phyloP scores from a whole-genome alignment of 306 rosid genomes.

The Prunus salicina region DNA sequence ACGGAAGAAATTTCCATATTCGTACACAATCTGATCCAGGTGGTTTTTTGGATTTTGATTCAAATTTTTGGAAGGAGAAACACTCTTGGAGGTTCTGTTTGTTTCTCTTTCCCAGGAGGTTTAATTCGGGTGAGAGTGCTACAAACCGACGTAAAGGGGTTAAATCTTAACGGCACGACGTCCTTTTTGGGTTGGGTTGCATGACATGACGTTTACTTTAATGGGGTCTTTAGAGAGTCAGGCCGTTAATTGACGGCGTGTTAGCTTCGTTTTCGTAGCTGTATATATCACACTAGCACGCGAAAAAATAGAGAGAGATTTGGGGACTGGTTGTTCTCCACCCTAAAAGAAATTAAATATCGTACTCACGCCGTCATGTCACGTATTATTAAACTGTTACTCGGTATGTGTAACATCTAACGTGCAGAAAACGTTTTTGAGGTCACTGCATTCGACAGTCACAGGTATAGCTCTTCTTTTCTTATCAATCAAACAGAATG shows the following conservation, averaged over 20 bases:
- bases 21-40: neutral
- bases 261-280: neutral
- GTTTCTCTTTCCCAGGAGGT: neutral
- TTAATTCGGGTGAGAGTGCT: neutral
- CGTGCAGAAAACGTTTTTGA: no score
- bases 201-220: neutral
- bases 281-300: neutral
- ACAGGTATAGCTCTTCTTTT: no score
- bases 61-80: neutral
- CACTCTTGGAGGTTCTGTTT: neutral
- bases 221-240: neutral
- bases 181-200: slow-evolving; percentile 9
- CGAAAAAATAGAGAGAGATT: no score
- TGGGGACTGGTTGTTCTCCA: no score
- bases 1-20: slow-evolving; percentile 64
- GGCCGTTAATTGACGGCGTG: slow-evolving; percentile 1
- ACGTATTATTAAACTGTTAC: no score
- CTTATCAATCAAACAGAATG: no score
- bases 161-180: neutral
- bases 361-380: rapidly evolving
- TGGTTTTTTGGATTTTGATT: neutral
- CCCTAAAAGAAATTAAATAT: no score
- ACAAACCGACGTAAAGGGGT: neutral
- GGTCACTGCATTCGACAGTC: no score
- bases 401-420: no score